phyloP scores from a whole-genome alignment of 805 yeast species.

The Saturnispora sanitii region DNA sequence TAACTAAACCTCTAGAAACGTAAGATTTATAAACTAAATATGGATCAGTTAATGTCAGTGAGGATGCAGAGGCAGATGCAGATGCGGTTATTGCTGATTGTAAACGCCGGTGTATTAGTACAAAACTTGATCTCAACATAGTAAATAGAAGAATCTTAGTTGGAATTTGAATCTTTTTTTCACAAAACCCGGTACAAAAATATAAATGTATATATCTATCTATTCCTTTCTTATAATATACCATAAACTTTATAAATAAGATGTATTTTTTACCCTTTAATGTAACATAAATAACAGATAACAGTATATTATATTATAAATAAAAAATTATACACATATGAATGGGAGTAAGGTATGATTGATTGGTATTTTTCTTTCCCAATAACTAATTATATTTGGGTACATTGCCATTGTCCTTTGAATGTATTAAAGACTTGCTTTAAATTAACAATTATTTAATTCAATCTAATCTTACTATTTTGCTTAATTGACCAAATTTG shows the following conservation, averaged over 20 bases:
- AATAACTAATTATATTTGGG: not conserved
- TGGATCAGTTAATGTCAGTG: slow-evolving; percentile 45
- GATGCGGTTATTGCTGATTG: no score
- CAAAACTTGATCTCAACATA: no score
- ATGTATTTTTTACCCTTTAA: not conserved
- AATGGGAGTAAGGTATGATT: not conserved
- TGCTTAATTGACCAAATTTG: slow-evolving; percentile 61
- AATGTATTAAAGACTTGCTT: not conserved
- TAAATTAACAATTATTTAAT: no score
- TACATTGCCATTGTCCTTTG: no score
- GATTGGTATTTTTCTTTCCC: not conserved
- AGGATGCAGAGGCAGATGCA: no score
- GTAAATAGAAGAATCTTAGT: no score
- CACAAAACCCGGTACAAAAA: no score
- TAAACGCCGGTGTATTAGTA: not conserved
- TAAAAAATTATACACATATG: not conserved
- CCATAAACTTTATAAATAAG: no score
- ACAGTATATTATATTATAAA: not conserved
- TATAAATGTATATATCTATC: no score
- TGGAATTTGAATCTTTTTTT: no score
- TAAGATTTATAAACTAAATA: slow-evolving; percentile 44
- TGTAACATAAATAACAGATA: not conserved
- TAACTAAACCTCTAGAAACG: slow-evolving; percentile 40
- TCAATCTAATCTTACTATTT: slow-evolving; percentile 54
- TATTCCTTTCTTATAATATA: no score